Evolutionary conservation across 2,329 filamentous ascomycete genomes (phyloP).

Genomic region (Xylaria sp.): DNA sequence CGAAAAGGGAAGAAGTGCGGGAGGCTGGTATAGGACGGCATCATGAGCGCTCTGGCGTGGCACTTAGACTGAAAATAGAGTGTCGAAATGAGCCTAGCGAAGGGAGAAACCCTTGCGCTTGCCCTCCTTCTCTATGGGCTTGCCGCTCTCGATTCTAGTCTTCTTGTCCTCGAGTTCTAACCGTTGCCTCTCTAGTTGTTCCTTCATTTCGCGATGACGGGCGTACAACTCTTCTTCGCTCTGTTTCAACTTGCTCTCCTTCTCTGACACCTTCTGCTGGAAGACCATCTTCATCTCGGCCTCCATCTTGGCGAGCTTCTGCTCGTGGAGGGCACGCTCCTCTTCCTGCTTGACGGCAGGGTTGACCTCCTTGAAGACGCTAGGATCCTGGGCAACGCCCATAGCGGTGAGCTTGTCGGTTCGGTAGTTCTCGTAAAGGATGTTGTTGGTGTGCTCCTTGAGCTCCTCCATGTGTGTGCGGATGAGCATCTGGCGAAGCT

Average conservation of each 20-base stretch:
- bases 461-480: constrained; percentile 99
- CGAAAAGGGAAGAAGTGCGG: constrained; percentile 46
- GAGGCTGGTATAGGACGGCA: constrained; percentile 55
- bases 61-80: constrained; percentile 38
- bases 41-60: constrained; percentile 55
- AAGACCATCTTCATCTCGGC: constrained; percentile 99
- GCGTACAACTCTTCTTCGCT: constrained; percentile 98
- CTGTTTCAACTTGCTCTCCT: constrained; percentile 99
- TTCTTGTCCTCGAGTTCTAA: constrained; percentile 98
- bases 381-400: constrained; percentile 97
- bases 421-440: constrained; percentile 98
- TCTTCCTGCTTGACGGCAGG: constrained; percentile 99
- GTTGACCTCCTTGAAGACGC: constrained; percentile 99
- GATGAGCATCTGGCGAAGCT: constrained; percentile 99
- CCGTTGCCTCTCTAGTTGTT: constrained; percentile 93
- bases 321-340: constrained; percentile 94
- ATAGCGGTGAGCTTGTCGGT: constrained; percentile 98
- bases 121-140: constrained; percentile 93
- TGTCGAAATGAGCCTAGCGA: constrained; percentile 56
- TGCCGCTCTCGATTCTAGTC: constrained; percentile 84
- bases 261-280: constrained; percentile 99
- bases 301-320: constrained; percentile 99
- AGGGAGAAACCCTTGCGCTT: constrained; percentile 99
- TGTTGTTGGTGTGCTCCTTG: constrained; percentile 99
- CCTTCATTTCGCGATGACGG: constrained; percentile 99